Base-by-base conservation (phyloP, 352 stramenopile genomes). In the Phytopythium vexans region DNA sequence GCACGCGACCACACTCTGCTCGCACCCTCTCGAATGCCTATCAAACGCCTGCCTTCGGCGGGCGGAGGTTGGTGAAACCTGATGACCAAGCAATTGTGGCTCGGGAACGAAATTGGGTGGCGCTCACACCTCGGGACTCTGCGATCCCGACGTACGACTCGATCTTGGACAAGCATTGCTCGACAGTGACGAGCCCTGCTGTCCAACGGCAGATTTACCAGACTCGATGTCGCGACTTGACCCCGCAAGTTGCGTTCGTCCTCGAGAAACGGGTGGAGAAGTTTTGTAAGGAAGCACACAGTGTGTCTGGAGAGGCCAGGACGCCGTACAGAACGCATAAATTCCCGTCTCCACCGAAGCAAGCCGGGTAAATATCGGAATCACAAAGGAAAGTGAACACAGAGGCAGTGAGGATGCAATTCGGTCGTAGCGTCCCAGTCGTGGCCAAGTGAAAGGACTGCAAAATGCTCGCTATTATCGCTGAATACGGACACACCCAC, bases 141-240 rank as follows among this genome's bases (percentile, higher is more conserved):
- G 54, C 71, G 6, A 82, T 90, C 7, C 79, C 82, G 5, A 6
- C 53, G 9, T 92, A 92, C 37, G 79, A 92, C 51, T 88, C 82
- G 27, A 92, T 92, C 37, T 49, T 92, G 11, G 82, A 92, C 65
- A 89, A 87, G 57, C 85, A 80, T 45, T 90, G 82, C 64, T 80
- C 75, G 9, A 87, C 75, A 0, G 79, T 92, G 10, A 90, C 82
- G n/a, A 86, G 71, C 31, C 82, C 82, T 3, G 39, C 77, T 38
- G 65, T 89, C n/a, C 82, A 92, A 54, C 77, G 81, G 0, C 82
- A 85, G 16, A 92, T 92, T 47, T 92, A 92, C 53, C 66, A 82
- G 34, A 82, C 82, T 0, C 54, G 76, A 6, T 53, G 74, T 7
- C 50, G 64, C 39, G 78, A 92, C 58, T 57, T 92, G 35, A 88